A percentile compares a stretch with the other conserved stretches of the same genome.
These are phyloP conservation scores for Nannizziopsis arthrosporioides DNA, from an alignment of 2,329 filamentous ascomycete genomes.

Conservation along the genomic window DNA sequence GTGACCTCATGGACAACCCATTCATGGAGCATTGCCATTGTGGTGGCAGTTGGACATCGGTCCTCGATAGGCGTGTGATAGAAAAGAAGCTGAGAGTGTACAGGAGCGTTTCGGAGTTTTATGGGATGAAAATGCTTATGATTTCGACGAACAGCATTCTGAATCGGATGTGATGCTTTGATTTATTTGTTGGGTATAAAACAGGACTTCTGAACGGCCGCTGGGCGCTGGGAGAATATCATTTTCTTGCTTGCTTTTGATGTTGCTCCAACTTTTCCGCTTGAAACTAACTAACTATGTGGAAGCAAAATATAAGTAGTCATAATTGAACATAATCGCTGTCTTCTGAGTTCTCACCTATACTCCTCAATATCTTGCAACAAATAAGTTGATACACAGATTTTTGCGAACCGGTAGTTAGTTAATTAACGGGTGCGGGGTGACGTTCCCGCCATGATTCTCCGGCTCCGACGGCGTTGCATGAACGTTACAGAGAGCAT, in stretches of 20 bases:
- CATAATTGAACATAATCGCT: no score
- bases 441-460: no score
- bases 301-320: no score
- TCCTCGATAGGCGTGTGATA: conserved; percentile 55
- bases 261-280: no score
- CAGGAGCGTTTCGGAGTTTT: conserved; percentile 62
- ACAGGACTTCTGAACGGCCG: neutral
- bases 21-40: conserved; percentile 96
- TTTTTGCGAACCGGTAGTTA: no score
- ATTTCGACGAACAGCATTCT: conserved; percentile 58
- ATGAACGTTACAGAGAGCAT: no score
- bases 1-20: conserved; percentile 63
- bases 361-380: no score
- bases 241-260: neutral
- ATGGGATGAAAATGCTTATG: conserved; percentile 69
- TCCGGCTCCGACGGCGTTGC: no score
- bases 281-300: no score
- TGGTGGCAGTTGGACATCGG: conserved; percentile 71
- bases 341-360: no score
- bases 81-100: conserved; percentile 56
- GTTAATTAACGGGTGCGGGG: no score
- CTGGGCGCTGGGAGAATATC: neutral
- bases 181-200: neutral
- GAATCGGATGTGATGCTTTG: conserved; percentile 28
- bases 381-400: no score